Evolutionary conservation across 2,329 filamentous ascomycete species (phyloP).

Genomic region (Phyllachora maydis): DNA sequence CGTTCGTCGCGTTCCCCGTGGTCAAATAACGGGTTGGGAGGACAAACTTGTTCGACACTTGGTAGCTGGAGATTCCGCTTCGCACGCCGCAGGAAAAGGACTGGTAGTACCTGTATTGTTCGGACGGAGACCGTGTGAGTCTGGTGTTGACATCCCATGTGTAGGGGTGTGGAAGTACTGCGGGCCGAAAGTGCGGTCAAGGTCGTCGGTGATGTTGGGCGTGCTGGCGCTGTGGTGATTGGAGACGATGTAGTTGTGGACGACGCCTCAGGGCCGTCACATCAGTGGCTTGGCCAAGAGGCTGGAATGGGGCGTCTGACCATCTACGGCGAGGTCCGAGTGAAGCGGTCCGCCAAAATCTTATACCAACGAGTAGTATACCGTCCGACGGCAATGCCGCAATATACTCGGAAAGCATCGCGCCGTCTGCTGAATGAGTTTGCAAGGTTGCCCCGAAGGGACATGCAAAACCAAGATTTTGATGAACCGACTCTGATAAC

Average conservation of each 20-base stretch:
- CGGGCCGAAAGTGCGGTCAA: slow-evolving; percentile 44
- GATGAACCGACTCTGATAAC: no score
- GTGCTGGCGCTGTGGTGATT: slow-evolving; percentile 43
- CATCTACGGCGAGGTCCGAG: slow-evolving; percentile 40
- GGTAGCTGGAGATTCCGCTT: slow-evolving; percentile 39
- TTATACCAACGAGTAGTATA: no score
- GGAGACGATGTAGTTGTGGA: slow-evolving; percentile 41
- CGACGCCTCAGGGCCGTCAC: no score
- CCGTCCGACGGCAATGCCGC: no score
- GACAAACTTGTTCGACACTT: slow-evolving; percentile 34
- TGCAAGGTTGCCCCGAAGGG: no score
- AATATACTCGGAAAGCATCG: no score
- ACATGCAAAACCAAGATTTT: no score
- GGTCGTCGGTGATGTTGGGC: slow-evolving; percentile 40
- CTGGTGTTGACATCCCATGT: no score
- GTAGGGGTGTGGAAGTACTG: slow-evolving; percentile 39
- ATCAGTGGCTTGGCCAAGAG: no score
- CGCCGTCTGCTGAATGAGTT: no score
- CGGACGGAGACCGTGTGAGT: no score
- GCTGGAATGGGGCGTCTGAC: no score
- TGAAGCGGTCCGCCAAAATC: slow-evolving; percentile 40
- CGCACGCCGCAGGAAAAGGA: slow-evolving; percentile 39
- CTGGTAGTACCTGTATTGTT: slow-evolving; percentile 23
- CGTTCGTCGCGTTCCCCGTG: slow-evolving; percentile 23
- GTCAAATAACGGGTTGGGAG: slow-evolving; percentile 28